Percentiles rank a stretch among this genome's conserved stretches.
Conservation (phyloP, 106 monocot genomes). For the Gastrodia elata region DNA sequence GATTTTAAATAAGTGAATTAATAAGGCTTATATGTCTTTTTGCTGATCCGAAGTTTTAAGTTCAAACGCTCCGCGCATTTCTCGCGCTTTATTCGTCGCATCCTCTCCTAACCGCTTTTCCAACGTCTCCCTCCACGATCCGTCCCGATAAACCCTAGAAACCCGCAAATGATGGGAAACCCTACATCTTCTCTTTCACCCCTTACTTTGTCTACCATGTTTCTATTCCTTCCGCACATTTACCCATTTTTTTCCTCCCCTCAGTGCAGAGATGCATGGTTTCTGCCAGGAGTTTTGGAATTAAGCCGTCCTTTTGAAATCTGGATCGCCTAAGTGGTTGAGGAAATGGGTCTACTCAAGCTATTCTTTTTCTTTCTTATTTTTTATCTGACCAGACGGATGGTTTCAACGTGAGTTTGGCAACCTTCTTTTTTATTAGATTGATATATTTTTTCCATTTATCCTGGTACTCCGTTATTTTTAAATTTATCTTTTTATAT, state of each 20-base stretch:
- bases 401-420: constrained; percentile 7
- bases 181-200: neutral
- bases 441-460: neutral
- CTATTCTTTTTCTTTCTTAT: neutral
- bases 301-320: neutral
- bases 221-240: neutral
- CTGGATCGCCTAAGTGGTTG: neutral
- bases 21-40: no score
- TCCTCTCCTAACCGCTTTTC: neutral
- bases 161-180: constrained; percentile 2
- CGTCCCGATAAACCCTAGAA: neutral
- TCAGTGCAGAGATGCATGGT: neutral
- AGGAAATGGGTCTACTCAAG: neutral
- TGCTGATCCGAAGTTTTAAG: no score
- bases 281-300: neutral
- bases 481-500: neutral
- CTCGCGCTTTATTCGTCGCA: neutral
- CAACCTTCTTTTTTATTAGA: neutral
- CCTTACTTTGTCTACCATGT: neutral
- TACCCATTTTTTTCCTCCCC: neutral
- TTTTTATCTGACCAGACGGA: neutral
- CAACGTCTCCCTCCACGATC: neutral
- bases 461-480: no score
- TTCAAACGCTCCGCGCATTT: no score
- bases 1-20: no score